phyloP scores from a whole-genome alignment of 2,329 filamentous ascomycete species.

The Phialophora tarda region DNA sequence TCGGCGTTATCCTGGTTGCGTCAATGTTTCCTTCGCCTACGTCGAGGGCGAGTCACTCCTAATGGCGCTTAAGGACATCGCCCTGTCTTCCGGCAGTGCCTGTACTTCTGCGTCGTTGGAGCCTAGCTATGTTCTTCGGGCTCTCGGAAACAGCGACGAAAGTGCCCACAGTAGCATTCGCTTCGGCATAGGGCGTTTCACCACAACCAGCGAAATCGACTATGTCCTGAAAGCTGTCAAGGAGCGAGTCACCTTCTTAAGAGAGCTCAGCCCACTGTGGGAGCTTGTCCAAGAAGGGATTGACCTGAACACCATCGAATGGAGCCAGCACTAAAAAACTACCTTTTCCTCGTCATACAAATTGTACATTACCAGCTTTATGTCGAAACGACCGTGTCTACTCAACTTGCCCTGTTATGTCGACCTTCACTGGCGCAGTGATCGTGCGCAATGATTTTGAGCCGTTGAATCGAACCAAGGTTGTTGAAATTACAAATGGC shows the following conservation, averaged over 20 bases:
- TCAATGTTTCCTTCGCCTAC: conserved; percentile 98
- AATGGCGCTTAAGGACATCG: conserved; percentile 98
- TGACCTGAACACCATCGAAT: conserved; percentile 94
- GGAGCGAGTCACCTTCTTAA: conserved; percentile 87
- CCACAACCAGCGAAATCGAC: conserved; percentile 92
- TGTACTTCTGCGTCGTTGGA: conserved; percentile 97
- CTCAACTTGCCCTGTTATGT: neutral
- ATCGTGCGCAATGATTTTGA: neutral
- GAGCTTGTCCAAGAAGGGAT: conserved; percentile 97
- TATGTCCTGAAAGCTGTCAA: conserved; percentile 94
- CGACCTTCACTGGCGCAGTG: neutral
- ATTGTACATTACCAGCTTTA: conserved; percentile 24
- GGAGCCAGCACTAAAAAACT: conserved; percentile 82
- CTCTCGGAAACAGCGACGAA: conserved; percentile 94
- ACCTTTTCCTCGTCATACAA: neutral
- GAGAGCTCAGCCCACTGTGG: conserved; percentile 95
- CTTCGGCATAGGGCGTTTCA: conserved; percentile 97
- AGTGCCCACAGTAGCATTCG: conserved; percentile 97
- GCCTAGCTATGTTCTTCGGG: conserved; percentile 92
- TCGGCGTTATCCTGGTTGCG: conserved; percentile 91
- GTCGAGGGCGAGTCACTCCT: conserved; percentile 97
- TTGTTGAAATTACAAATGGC: conserved; percentile 25
- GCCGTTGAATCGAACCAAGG: neutral
- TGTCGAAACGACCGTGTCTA: conserved; percentile 4
- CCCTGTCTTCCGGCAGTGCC: conserved; percentile 91